Evolutionary conservation across 2,329 filamentous ascomycete species (phyloP), one percentile per base, ranked within the genome.

Genomic region (Coniella vitis): DNA sequence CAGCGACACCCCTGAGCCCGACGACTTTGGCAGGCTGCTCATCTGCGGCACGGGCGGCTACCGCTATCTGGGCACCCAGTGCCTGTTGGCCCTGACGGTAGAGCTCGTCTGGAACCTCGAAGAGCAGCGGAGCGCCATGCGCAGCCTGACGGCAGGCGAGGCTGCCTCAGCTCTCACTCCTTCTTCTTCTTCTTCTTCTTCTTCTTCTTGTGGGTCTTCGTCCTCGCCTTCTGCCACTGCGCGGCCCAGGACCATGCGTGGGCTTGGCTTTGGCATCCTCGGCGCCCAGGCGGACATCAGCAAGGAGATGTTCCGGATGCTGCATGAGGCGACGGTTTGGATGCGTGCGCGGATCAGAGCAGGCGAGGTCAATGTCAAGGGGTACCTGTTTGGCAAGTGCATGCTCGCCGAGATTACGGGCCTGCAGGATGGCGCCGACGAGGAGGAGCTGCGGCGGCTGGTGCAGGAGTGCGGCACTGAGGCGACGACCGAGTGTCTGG

Each of bases 281-380:
- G 46, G 50, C n/a, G 37, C 63, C 63, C 0, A 51, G 60, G 0
- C 59, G 57, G 5, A 58, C 68, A 1, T 63, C 69, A 2, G 60
- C 64, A 14, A 38, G 4, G 73, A 78, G 46, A 55, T 77, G 1
- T 47, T 75, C 0, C 57, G 58, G 2, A 62, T 70, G 1, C 20
- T 79, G 4, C 58, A 69, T 0, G 69, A 76, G 10, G 61, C 66
- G 0, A 67, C 63, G 34, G 42, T 43, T 0, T 78, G 71, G 70
- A 56, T 57, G 1, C 56, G 73, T 38, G 53, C 56, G 5, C 64
- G 61, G 8, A 63, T 79, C n/a, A 55, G 66, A 39, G 65, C 64
- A 0, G 77, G 75, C 2, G 75, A 80, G 59, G 79, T 75, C 0
- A 81, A 79, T 47, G 61, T 74, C 17, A 81, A 80, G 54, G 72